Evolutionary conservation across 768 basidiomycete species (phyloP), one percentile per base, ranked within the genome.

Genomic region (Agrocybe chaxingu): DNA sequence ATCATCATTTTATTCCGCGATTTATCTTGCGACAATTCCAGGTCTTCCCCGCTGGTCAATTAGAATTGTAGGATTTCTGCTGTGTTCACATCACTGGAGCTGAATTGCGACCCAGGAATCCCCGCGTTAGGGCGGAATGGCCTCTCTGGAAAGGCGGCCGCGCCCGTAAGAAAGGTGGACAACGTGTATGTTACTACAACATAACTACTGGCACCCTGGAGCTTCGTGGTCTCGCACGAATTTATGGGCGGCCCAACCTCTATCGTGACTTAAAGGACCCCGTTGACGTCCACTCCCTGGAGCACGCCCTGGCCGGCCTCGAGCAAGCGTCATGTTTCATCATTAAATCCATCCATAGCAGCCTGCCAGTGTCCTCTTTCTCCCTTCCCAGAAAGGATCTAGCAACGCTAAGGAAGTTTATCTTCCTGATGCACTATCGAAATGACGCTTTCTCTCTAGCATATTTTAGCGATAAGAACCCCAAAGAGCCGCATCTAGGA

Each of bases 391-490:
- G 70, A 29, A 56, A 56, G 13, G 57, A 60, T 10, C 55, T 73
- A 2, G 60, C 66, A 7, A 57, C 47, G 4, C 50, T 73, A 31
- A 59, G 69, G 3, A 72, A 69, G 52, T 72, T 73, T 45, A 54
- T 72, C 7, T 70, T 70, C 46, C 33, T 73, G 16, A 67, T 71
- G 68, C 62, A 69, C 35, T 67, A 64, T 50, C 64, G 70, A 7
- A 55, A 55, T 16, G 56, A 51, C n/a, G 56, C 57, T 1, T 46
- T 57, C 1, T 54, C 60, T 10, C 29, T 42, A 2, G 54, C 50
- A 5, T 69, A 70, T 52, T 68, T 64, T 31, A 54, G 66, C 12
- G 67, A 63, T 19, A 50, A 54, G 4, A 55, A 66, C 37, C 64
- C 64, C 0, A 45, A 54, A 19, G 62, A 64, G 39, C 57, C 55